Percentiles rank a stretch among this genome's conserved stretches.
phyloP scores from a whole-genome alignment of 148 eudicot species.

The Tetragonia tetragonoides region DNA sequence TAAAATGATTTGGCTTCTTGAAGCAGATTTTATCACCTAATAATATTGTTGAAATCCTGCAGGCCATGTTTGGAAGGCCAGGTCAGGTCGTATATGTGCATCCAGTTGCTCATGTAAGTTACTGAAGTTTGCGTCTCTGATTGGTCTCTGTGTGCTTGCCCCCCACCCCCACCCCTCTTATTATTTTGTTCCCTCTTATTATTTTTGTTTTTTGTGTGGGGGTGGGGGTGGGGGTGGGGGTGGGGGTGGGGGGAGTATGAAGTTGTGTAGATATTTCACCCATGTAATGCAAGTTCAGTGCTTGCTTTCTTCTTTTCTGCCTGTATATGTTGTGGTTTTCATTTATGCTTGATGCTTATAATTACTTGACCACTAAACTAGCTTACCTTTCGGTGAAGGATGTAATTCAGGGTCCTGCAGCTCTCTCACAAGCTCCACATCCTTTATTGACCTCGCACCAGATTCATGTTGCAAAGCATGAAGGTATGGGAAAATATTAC shows the following conservation, averaged over 20 bases:
- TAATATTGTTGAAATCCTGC: constrained; percentile 15
- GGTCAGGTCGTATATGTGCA: constrained; percentile 75
- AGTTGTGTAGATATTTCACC: background rate
- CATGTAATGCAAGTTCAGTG: background rate
- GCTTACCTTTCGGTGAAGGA: constrained; percentile 44
- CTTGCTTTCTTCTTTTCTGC: background rate
- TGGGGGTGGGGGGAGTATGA: background rate
- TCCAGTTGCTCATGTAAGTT: constrained; percentile 76
- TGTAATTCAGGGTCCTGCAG: constrained; percentile 49
- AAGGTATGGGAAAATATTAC: constrained; percentile 43
- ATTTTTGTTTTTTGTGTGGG: background rate
- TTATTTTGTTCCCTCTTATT: constrained; percentile 7
- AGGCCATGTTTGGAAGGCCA: constrained; percentile 73
- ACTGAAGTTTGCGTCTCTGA: background rate
- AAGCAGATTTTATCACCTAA: background rate
- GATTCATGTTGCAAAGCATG: constrained; percentile 64
- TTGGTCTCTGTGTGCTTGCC: background rate
- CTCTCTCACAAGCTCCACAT: constrained; percentile 56
- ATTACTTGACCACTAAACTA: constrained; percentile 12
- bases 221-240: no score
- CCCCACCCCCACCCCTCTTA: background rate
- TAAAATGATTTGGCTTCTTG: background rate
- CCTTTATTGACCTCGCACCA: constrained; percentile 53
- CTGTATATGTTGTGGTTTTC: background rate
- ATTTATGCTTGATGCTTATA: background rate